phyloP scores from a whole-genome alignment of 176 grass and related monocot genomes.

The Carex scoparia region DNA sequence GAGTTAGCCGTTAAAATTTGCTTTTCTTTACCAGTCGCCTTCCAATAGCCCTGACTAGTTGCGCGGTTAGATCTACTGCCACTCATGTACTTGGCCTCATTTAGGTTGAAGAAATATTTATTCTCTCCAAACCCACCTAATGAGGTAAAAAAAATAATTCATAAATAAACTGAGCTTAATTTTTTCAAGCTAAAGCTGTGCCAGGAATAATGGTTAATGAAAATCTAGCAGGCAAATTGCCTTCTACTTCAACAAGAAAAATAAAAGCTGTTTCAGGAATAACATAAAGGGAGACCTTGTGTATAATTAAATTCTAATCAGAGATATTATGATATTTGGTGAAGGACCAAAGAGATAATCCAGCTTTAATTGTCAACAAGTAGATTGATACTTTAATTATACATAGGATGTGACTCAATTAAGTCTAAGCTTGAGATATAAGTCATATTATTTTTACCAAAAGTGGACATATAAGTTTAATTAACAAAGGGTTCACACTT shows the following conservation, averaged over 20 bases:
- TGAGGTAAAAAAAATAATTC: not conserved
- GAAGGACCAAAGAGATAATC: not conserved
- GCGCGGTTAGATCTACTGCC: constrained; percentile 49
- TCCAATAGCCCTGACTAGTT: constrained; percentile 58
- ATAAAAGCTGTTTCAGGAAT: too few species aligned
- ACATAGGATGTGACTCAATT: not conserved
- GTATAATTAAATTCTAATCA: not conserved
- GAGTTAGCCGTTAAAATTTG: constrained; percentile 22
- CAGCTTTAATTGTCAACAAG: not conserved
- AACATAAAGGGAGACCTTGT: not conserved
- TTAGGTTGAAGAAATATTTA: constrained; percentile 66
- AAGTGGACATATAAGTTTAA: not conserved
- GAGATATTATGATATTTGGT: not conserved
- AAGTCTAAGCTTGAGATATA: not conserved
- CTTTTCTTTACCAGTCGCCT: constrained; percentile 68
- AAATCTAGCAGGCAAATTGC: not conserved
- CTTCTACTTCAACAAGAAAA: not conserved
- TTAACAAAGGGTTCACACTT: not conserved
- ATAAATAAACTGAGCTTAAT: not conserved
- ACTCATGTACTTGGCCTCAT: constrained; percentile 62
- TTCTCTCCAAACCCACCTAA: constrained; percentile 39
- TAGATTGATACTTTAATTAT: not conserved
- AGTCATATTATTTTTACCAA: not conserved
- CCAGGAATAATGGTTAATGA: not conserved
- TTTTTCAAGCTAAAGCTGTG: not conserved